Evolutionary conservation across 345 rosid species (phyloP).

Genomic region (Firmiana major): DNA sequence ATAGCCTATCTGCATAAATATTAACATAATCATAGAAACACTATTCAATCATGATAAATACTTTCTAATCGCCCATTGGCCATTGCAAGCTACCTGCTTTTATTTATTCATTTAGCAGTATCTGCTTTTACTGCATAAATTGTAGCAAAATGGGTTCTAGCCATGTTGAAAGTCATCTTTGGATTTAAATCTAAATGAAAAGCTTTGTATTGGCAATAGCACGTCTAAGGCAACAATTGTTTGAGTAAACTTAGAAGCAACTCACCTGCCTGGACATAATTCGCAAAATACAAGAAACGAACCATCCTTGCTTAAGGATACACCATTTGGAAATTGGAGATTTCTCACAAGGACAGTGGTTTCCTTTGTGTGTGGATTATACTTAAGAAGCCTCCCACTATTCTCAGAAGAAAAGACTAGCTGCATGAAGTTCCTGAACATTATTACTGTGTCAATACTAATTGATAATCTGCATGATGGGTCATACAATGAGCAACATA

Average conservation of each 20-base stretch:
- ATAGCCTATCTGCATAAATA: neutral
- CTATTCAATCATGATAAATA: neutral
- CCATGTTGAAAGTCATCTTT: neutral
- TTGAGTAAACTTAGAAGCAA: neutral
- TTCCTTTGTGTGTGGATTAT: constrained; percentile 60
- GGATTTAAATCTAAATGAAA: neutral
- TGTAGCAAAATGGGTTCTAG: neutral
- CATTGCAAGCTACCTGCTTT: neutral
- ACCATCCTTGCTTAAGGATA: constrained; percentile 81
- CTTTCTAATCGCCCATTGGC: neutral
- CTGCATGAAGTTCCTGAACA: constrained; percentile 84
- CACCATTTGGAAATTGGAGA: constrained; percentile 83
- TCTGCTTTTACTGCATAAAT: neutral
- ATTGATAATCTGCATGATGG: neutral
- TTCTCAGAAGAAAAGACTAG: constrained; percentile 66
- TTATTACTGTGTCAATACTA: neutral
- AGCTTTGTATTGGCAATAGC: neutral
- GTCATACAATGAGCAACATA: neutral
- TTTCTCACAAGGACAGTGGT: constrained; percentile 63
- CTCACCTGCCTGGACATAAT: constrained; percentile 63
- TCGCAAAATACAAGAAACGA: constrained; percentile 75
- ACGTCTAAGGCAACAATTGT: neutral
- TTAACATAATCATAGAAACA: neutral
- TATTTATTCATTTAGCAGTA: neutral
- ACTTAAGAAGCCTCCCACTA: constrained; percentile 75